Evolutionary conservation across 1,284 basidiomycete genomes (phyloP).

Genomic region (Melampsora americana): DNA sequence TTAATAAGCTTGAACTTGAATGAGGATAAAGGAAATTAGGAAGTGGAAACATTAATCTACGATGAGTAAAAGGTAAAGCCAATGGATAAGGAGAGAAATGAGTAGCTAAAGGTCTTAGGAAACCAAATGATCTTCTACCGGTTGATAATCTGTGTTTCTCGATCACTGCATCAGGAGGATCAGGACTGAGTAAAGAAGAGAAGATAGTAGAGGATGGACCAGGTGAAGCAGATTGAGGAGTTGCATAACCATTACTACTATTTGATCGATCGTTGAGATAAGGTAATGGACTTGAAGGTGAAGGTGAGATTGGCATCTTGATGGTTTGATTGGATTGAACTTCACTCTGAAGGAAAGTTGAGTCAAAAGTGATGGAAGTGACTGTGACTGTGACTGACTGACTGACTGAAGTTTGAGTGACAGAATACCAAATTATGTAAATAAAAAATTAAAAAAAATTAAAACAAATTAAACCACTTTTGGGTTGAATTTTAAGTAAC

Average conservation of each 20-base stretch:
- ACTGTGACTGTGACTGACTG: too few species aligned
- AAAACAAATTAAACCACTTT: too few species aligned
- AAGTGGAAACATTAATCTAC: constrained; percentile 25
- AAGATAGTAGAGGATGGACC: constrained; percentile 39
- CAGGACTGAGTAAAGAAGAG: constrained; percentile 29
- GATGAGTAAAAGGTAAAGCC: constrained; percentile 33
- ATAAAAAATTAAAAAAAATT: too few species aligned
- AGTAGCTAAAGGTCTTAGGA: constrained; percentile 18
- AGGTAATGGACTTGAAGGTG: constrained; percentile 24
- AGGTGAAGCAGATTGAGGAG: constrained; percentile 28
- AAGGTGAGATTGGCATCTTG: background rate
- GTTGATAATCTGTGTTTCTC: constrained; percentile 39
- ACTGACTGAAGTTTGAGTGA: too few species aligned
- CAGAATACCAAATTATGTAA: too few species aligned
- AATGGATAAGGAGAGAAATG: constrained; percentile 43
- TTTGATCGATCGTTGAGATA: constrained; percentile 23
- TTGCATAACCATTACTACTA: constrained; percentile 18
- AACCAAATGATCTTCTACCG: constrained; percentile 3
- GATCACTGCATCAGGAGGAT: constrained; percentile 44
- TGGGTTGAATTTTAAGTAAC: too few species aligned
- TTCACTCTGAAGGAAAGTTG: too few species aligned
- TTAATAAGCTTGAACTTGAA: constrained; percentile 12
- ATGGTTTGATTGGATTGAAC: too few species aligned
- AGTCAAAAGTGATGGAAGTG: too few species aligned
- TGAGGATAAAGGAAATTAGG: constrained; percentile 32